phyloP scores from a whole-genome alignment of 2,329 filamentous ascomycete genomes.

The Chalara sp. region DNA sequence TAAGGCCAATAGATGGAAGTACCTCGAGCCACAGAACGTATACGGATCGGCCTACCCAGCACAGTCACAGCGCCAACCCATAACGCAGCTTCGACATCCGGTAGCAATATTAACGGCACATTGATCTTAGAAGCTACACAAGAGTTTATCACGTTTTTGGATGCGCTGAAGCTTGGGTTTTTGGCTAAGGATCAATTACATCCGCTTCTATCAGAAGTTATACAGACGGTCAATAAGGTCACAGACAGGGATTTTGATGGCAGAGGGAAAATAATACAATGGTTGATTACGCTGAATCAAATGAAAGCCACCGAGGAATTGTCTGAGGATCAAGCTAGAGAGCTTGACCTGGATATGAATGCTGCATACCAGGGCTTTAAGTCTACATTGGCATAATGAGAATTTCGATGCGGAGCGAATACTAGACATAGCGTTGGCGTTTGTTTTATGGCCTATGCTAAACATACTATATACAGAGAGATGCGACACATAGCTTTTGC shows the following conservation, averaged over 20 bases:
- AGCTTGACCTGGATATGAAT: constrained; percentile 89
- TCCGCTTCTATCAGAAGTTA: constrained; percentile 87
- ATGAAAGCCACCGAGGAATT: constrained; percentile 95
- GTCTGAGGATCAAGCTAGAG: constrained; percentile 76
- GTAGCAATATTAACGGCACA: constrained; percentile 37
- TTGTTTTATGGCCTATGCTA: not conserved
- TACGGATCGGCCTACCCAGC: constrained; percentile 87
- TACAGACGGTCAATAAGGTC: constrained; percentile 95
- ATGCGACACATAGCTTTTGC: no score
- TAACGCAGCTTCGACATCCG: constrained; percentile 34
- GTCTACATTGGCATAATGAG: constrained; percentile 27
- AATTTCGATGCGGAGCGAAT: not conserved
- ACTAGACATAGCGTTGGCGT: not conserved
- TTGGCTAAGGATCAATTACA: constrained; percentile 96
- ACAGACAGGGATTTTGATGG: constrained; percentile 93
- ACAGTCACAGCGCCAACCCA: constrained; percentile 54
- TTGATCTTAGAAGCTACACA: constrained; percentile 88
- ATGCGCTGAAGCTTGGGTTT: constrained; percentile 86
- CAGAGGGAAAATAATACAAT: constrained; percentile 95
- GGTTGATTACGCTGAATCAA: constrained; percentile 94
- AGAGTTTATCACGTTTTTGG: constrained; percentile 97
- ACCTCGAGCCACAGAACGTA: constrained; percentile 84
- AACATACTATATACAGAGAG: no score
- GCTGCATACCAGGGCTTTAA: constrained; percentile 94
- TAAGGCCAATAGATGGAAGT: constrained; percentile 67